phyloP scores from a whole-genome alignment of 306 rosid genomes.

The Alnus glutinosa region DNA sequence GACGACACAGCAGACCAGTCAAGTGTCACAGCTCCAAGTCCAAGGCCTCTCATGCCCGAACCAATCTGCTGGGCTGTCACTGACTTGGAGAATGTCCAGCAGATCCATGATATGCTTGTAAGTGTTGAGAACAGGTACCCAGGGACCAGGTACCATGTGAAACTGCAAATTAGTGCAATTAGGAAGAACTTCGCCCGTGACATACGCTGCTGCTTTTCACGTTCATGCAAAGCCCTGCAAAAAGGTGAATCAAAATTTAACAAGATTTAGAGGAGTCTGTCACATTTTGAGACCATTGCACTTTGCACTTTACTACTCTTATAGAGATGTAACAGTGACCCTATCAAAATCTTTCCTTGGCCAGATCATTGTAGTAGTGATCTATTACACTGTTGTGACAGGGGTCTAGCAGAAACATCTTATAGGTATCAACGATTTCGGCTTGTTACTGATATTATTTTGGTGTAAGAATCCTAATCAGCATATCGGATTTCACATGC shows the following conservation, averaged over 20 bases:
- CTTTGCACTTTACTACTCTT: not conserved
- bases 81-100: slow-evolving; percentile 79
- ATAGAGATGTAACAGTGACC: not conserved
- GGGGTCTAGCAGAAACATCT: not conserved
- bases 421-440: not conserved
- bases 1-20: slow-evolving; percentile 78
- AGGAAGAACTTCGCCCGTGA: slow-evolving; percentile 68
- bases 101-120: slow-evolving; percentile 77
- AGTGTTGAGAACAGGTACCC: slow-evolving; percentile 77
- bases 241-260: not conserved
- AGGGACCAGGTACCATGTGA: slow-evolving; percentile 66
- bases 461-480: not conserved
- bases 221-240: slow-evolving; percentile 80
- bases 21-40: slow-evolving; percentile 72
- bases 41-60: slow-evolving; percentile 78
- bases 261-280: not conserved
- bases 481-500: not conserved
- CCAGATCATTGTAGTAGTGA: not conserved
- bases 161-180: slow-evolving; percentile 67
- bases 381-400: not conserved
- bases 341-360: too few relatives aligned
- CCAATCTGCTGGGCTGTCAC: slow-evolving; percentile 84
- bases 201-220: slow-evolving; percentile 44
- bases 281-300: not conserved
- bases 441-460: not conserved